phyloP scores from a whole-genome alignment of 179 eudicot genomes.

The Actinidia chinensis region DNA sequence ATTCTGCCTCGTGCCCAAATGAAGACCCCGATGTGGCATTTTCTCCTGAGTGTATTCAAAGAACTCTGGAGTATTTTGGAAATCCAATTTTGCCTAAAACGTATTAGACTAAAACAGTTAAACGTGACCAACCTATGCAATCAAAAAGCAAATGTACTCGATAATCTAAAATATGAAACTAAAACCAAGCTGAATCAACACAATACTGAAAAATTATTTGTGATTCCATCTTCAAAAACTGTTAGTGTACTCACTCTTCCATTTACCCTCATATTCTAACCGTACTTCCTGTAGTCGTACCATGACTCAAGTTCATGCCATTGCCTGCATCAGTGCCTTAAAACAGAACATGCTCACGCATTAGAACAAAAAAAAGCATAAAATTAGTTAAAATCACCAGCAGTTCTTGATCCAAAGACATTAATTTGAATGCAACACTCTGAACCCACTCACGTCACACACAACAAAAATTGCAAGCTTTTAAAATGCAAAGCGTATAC shows the following conservation, averaged over 20 bases:
- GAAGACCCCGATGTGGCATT: no score
- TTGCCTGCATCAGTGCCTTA: slow-evolving; percentile 82
- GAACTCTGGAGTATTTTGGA: no score
- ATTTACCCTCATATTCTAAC: slow-evolving; percentile 85
- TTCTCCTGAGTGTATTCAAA: no score
- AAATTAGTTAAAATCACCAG: no score
- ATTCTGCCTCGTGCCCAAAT: no score
- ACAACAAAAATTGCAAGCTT: background rate
- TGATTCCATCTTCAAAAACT: background rate
- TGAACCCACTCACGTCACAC: background rate
- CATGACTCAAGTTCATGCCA: slow-evolving; percentile 91
- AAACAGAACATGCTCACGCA: slow-evolving; percentile 16
- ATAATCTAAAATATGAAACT: background rate
- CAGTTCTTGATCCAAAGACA: background rate
- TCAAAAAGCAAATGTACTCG: background rate
- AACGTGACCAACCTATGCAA: background rate
- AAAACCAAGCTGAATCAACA: background rate
- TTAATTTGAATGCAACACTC: background rate
- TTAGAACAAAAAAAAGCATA: slow-evolving; percentile 24
- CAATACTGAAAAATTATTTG: background rate
- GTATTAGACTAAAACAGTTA: background rate
- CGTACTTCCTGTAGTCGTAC: slow-evolving; percentile 95
- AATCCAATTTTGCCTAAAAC: no score
- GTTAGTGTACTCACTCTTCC: slow-evolving; percentile 72
- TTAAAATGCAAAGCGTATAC: background rate